Percentiles rank a stretch among this genome's conserved stretches.
Conservation (phyloP, 768 basidiomycete species). For the Leccinum rimulosum region DNA sequence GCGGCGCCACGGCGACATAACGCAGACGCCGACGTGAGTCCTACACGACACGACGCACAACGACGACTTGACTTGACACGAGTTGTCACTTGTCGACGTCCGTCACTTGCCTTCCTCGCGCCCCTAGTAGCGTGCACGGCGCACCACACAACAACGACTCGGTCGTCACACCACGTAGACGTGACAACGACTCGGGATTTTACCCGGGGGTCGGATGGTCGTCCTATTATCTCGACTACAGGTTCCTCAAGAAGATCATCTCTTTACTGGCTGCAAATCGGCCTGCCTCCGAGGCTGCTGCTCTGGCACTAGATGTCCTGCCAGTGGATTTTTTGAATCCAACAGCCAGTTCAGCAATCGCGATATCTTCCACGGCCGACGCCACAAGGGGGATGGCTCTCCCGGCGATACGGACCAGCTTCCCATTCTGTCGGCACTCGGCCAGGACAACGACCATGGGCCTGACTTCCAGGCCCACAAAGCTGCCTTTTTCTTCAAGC, state of each 20-base stretch:
- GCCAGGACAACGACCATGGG: constrained; percentile 70
- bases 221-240: constrained; percentile 94
- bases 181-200: too few relatives aligned
- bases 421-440: constrained; percentile 58
- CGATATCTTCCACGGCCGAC: constrained; percentile 19
- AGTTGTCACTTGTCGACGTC: too few relatives aligned
- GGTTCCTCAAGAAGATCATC: constrained; percentile 97
- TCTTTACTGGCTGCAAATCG: constrained; percentile 89
- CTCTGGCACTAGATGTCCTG: constrained; percentile 78
- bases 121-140: too few relatives aligned
- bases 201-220: too few relatives aligned
- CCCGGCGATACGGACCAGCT: constrained; percentile 47
- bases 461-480: constrained; percentile 92
- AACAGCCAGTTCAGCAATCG: constrained; percentile 33
- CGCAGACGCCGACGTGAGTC: too few relatives aligned
- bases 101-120: too few relatives aligned
- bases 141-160: too few relatives aligned
- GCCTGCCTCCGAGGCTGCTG: constrained; percentile 86
- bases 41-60: too few relatives aligned
- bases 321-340: constrained; percentile 51
- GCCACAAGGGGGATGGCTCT: constrained; percentile 15
- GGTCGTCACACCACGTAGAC: too few relatives aligned
- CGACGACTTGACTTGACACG: too few relatives aligned
- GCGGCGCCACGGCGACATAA: too few relatives aligned
- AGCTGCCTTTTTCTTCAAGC: constrained; percentile 98